phyloP scores from a whole-genome alignment of 805 yeast genomes.

The Candida nanaspora region DNA sequence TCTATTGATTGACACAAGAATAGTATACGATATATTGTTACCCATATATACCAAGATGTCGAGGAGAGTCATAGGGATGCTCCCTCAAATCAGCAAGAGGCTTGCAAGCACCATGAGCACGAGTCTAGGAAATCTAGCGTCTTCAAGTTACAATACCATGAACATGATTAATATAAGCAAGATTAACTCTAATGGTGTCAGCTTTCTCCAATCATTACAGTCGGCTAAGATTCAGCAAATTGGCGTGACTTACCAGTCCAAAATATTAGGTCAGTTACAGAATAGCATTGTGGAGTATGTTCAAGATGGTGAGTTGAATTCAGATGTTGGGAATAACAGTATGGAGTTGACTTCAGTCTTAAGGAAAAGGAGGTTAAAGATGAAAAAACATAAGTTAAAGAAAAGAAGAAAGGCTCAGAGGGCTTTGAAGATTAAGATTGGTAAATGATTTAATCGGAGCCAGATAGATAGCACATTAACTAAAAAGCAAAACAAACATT shows the following conservation, averaged over 20 bases:
- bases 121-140: no score
- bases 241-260: no score
- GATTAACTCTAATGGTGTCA: no score
- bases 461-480: no score
- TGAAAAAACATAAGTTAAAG: conserved; percentile 96
- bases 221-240: no score
- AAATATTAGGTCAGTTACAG: no score
- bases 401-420: conserved; percentile 95
- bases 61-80: background rate
- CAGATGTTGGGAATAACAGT: background rate
- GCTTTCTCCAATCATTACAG: no score
- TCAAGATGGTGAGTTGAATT: background rate
- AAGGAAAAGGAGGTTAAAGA: conserved; percentile 84
- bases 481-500: no score
- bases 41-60: background rate
- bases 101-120: background rate
- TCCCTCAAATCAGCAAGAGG: background rate
- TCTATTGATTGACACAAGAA: no score
- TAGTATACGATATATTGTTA: no score
- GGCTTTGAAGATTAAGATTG: conserved; percentile 66
- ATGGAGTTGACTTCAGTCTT: conserved; percentile 53
- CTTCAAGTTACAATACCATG: no score
- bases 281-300: background rate
- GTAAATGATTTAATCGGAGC: conserved; percentile 27
- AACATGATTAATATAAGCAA: no score